Base-by-base conservation (phyloP, 768 basidiomycete genomes). In the Chiua virens region DNA sequence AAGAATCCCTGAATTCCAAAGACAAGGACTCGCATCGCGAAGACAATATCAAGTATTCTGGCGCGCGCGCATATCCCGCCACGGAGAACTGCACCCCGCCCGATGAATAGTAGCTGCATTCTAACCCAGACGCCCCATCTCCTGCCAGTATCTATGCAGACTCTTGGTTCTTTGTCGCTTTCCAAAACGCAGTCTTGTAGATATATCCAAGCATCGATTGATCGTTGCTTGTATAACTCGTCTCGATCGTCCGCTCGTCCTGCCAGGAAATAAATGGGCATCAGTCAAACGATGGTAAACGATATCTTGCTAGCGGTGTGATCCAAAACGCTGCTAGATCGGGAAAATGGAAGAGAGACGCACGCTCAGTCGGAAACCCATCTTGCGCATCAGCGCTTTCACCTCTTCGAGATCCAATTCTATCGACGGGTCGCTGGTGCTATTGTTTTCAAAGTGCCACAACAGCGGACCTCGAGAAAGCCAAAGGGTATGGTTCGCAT, bases 401-500 rank as follows among this genome's bases (percentile, higher is more conserved):
- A 97, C 79, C 63, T 98, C 94, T 52, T 91, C 89, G n/a, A 98
- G 71, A 60, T 86, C 87, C 17, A 98, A 76, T 69, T 98, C 95
- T 32, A 98, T 78, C 1, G 90, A 92, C 0, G 83, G 78, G 56
- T 96, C 92, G 55, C 84, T 82, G 37, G 83, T 81, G 48, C 67
- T 77, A 63, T 91, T 93, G 69, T 96, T 95, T 63, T 98, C 95
- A 69, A 86, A 98, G 66, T 98, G 96, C 95, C 96, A 98, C n/a
- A 98, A 71, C 1, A 96, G 72, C 0, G 96, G 96, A 3, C 95
- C 94, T 87, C 39, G 46, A 42, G 38, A 6, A 17, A 27, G 25
- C 5, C 25, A n/a, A 27, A 27, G 25, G 8, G 25, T 27, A 20
- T 5, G 11, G 0, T 4, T 15, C 4, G 21, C 5, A 23, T n/a